Conservation (phyloP, 73 alveolate species). For the Paramecium octaurelia region DNA sequence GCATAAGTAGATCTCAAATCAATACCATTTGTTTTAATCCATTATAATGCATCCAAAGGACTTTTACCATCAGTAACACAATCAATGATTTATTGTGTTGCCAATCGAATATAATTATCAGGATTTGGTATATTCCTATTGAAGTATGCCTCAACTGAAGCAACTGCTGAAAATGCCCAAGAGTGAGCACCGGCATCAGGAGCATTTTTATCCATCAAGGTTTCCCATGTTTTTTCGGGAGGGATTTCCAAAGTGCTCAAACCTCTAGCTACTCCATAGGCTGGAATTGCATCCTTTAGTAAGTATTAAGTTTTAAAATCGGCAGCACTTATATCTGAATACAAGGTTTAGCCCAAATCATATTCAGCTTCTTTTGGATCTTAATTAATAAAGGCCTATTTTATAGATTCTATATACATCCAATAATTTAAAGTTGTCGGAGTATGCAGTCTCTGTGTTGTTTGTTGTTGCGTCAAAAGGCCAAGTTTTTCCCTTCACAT, state of each 20-base stretch:
- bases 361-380: neutral
- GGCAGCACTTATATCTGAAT: neutral
- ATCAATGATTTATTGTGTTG: neutral
- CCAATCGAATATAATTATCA: neutral
- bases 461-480: neutral
- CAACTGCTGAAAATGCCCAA: slow-evolving; percentile 62
- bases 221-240: neutral
- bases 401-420: neutral
- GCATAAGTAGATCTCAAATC: neutral
- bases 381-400: neutral
- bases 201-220: slow-evolving; percentile 47
- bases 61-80: neutral
- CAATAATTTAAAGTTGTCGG: neutral
- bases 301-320: neutral
- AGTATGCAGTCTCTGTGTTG: neutral
- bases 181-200: slow-evolving; percentile 18
- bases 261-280: neutral
- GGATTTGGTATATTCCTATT: neutral
- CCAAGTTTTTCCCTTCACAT: neutral
- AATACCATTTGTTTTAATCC: neutral
- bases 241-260: neutral
- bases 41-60: neutral
- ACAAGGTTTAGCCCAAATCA: neutral
- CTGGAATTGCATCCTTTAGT: neutral
- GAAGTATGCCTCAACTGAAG: slow-evolving; percentile 45